phyloP scores from a whole-genome alignment of 2,329 filamentous ascomycete genomes.

The Colletotrichum tropicale region DNA sequence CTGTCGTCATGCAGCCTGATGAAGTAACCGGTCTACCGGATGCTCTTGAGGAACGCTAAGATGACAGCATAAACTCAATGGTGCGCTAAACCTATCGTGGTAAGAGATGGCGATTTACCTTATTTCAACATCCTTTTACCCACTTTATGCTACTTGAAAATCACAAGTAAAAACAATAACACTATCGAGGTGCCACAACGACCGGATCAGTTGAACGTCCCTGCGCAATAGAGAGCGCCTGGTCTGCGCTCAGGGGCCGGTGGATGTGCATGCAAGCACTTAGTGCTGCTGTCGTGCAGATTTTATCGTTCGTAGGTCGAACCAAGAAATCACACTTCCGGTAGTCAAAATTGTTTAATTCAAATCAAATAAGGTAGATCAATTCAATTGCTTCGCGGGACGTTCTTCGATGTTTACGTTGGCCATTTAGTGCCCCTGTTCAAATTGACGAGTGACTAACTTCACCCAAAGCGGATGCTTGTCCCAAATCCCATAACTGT shows the following conservation, averaged over 20 bases:
- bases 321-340: background rate
- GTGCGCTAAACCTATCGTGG: background rate
- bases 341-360: background rate
- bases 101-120: background rate
- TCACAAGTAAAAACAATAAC: background rate
- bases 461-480: conserved; percentile 17
- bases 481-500: conserved; percentile 16
- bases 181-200: background rate
- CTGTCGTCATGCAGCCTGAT: background rate
- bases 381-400: background rate
- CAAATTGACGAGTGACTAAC: background rate
- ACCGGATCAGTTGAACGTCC: background rate
- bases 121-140: background rate
- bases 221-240: background rate
- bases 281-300: background rate
- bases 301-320: background rate
- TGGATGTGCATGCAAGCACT: background rate
- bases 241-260: background rate
- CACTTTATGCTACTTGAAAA: background rate
- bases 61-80: background rate
- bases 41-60: background rate
- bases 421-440: background rate
- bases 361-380: background rate
- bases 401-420: too few species aligned
- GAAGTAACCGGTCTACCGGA: background rate